A percentile compares a stretch with the other conserved stretches of the same genome.
Evolutionary conservation across 345 rosid species (phyloP).

Genomic region (Populus pruinosa): DNA sequence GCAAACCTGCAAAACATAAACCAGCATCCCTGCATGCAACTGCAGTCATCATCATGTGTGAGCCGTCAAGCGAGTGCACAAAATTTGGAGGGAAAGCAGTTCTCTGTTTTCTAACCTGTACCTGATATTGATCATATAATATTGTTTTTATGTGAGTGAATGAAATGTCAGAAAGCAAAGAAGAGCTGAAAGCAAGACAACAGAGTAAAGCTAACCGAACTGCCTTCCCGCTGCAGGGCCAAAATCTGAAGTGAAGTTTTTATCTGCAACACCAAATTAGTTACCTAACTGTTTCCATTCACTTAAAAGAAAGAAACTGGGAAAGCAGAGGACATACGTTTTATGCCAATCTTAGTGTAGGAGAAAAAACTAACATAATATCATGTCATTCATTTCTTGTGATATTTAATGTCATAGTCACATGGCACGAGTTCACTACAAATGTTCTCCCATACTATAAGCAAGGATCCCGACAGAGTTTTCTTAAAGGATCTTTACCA

Average conservation of each 20-base stretch:
- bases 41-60: constrained; percentile 99
- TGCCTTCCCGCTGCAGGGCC: constrained; percentile 83
- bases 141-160: not conserved
- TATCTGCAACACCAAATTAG: constrained; percentile 54
- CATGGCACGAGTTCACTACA: not conserved
- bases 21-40: constrained; percentile 90
- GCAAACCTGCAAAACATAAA: constrained; percentile 81
- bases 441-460: constrained; percentile 2
- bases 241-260: constrained; percentile 88
- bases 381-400: not conserved
- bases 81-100: constrained; percentile 98
- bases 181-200: constrained; percentile 6
- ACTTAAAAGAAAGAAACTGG: not conserved
- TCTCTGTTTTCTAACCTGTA: constrained; percentile 77
- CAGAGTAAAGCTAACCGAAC: constrained; percentile 48
- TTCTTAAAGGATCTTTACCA: not conserved
- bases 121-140: constrained; percentile 38
- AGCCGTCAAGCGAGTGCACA: constrained; percentile 92
- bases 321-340: not conserved
- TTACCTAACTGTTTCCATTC: constrained; percentile 1
- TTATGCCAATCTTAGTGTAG: not conserved
- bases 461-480: not conserved
- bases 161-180: not conserved
- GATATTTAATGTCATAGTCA: not conserved
- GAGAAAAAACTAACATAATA: constrained; percentile 6